These are phyloP conservation scores for Verbena officinalis DNA, from an alignment of 257 asterid species.

Conservation along the genomic window DNA sequence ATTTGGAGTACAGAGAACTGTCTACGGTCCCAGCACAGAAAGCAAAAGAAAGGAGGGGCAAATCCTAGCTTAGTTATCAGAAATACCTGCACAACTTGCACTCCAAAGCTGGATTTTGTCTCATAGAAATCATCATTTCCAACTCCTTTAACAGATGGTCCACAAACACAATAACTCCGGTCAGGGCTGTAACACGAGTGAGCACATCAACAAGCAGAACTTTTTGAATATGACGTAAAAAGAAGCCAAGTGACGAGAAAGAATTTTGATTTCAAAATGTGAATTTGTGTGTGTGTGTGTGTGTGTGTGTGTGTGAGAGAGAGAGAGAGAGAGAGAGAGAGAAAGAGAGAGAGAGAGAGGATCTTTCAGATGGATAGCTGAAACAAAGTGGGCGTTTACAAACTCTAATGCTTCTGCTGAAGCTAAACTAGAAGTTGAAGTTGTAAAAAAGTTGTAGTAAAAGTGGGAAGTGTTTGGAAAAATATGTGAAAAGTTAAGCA, in stretches of 20 bases:
- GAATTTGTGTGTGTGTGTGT: too few species aligned
- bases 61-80: conserved; percentile 23
- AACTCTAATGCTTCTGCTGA: too few species aligned
- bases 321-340: too few species aligned
- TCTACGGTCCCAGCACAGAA: not conserved
- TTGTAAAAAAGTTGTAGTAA: too few species aligned
- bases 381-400: too few species aligned
- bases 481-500: too few species aligned
- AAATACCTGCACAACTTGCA: conserved; percentile 96
- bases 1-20: conserved; percentile 2
- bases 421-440: too few species aligned
- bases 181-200: conserved; percentile 73
- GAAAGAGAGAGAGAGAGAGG: too few species aligned
- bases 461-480: too few species aligned
- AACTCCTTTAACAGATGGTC: conserved; percentile 86
- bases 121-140: conserved; percentile 86
- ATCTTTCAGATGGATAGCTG: too few species aligned
- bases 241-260: not conserved
- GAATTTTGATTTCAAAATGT: too few species aligned
- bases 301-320: too few species aligned
- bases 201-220: conserved; percentile 25
- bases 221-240: not conserved
- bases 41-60: conserved; percentile 11
- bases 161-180: conserved; percentile 86
- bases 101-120: conserved; percentile 91